Percentiles rank a stretch among this genome's conserved stretches.
Conservation (phyloP, 2,329 filamentous ascomycete species). For the Aspergillus uvarum region DNA sequence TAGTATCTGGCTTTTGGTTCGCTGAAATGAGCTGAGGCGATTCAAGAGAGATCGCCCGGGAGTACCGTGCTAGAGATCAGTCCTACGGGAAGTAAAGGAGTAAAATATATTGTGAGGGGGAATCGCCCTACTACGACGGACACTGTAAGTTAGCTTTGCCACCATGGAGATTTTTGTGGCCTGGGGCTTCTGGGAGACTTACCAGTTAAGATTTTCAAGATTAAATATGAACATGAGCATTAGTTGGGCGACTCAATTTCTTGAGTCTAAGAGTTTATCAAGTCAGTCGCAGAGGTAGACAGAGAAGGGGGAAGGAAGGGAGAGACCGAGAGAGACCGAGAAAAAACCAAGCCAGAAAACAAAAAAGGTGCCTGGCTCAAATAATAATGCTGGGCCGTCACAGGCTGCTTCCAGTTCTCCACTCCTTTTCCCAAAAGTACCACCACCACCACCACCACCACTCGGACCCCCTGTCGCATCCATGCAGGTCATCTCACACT, state of each 20-base stretch:
- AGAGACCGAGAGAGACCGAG: background rate
- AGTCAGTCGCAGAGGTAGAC: no score
- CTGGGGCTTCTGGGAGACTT: background rate
- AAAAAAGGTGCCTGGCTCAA: background rate
- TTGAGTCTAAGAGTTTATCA: no score
- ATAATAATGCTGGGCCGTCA: background rate
- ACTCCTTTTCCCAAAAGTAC: background rate
- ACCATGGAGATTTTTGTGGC: background rate
- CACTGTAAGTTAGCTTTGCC: background rate
- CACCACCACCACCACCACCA: background rate
- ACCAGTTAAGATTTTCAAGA: no score
- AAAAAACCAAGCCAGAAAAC: background rate
- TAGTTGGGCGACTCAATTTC: no score
- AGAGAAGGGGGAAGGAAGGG: no score
- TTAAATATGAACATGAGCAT: no score
- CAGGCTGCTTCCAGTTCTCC: no score
- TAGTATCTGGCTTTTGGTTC: no score
- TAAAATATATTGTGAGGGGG: background rate
- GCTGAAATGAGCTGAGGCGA: no score
- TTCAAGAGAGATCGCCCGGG: background rate
- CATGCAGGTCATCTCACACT: constrained; percentile 14
- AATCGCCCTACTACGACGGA: no score
- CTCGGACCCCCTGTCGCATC: background rate
- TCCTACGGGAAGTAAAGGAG: no score
- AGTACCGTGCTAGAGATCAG: no score